These are phyloP conservation scores for Pleurotus tuber-regium DNA, from an alignment of 768 basidiomycete genomes.

Conservation along the genomic window DNA sequence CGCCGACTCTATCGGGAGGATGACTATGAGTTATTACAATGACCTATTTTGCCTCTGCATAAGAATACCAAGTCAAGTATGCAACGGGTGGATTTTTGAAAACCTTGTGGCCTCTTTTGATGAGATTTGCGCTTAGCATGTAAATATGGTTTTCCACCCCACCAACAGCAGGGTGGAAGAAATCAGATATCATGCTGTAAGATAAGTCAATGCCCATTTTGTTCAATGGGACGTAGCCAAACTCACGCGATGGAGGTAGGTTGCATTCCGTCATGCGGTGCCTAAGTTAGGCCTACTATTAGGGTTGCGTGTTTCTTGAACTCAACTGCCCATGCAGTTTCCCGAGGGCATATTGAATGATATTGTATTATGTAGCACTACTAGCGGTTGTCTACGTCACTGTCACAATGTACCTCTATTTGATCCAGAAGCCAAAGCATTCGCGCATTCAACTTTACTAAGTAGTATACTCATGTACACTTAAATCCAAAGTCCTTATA, in stretches of 20 bases:
- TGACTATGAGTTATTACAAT: slow-evolving; percentile 95
- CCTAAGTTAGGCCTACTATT: too few relatives aligned
- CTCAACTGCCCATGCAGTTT: too few relatives aligned
- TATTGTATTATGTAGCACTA: too few relatives aligned
- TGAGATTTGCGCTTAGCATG: slow-evolving; percentile 82
- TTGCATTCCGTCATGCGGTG: slow-evolving; percentile 24
- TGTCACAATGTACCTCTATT: too few relatives aligned
- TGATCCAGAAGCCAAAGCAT: too few relatives aligned
- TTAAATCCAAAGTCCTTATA: too few relatives aligned
- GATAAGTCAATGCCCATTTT: neutral
- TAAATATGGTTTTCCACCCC: slow-evolving; percentile 98
- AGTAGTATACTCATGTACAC: too few relatives aligned
- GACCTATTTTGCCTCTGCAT: too few relatives aligned
- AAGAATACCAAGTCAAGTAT: slow-evolving; percentile 5
- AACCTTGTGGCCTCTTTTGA: slow-evolving; percentile 83
- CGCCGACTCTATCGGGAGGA: slow-evolving; percentile 77
- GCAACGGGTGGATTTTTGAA: neutral
- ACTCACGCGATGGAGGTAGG: slow-evolving; percentile 36
- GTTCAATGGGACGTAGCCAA: neutral
- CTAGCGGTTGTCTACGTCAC: too few relatives aligned
- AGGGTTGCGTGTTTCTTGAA: too few relatives aligned
- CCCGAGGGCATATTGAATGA: too few relatives aligned
- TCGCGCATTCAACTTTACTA: too few relatives aligned
- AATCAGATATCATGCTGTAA: slow-evolving; percentile 90
- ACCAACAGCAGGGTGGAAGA: slow-evolving; percentile 92